phyloP scores from a whole-genome alignment of 805 yeast species.

The Dipodascopsis uninucleata region DNA sequence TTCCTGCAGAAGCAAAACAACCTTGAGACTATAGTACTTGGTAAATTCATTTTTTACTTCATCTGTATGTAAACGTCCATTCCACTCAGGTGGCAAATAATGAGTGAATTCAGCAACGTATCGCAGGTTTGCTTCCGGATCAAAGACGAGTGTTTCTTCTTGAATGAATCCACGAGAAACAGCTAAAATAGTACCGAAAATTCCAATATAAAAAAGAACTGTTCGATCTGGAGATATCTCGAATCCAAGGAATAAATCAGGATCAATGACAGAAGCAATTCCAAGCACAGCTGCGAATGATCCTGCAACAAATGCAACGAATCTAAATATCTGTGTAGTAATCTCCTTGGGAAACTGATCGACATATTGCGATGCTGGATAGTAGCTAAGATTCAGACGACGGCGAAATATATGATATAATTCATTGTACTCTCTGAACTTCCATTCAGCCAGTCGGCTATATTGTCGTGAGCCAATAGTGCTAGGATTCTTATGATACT shows the following conservation, averaged over 20 bases:
- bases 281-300: conserved; percentile 87
- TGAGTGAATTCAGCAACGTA: conserved; percentile 86
- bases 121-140: conserved; percentile 82
- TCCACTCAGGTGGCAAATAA: conserved; percentile 84
- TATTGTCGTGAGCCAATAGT: conserved; percentile 79
- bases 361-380: conserved; percentile 76
- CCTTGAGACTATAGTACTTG: conserved; percentile 66
- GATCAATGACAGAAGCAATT: conserved; percentile 70
- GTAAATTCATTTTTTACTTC: conserved; percentile 80
- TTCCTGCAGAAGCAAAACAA: conserved; percentile 70
- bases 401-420: conserved; percentile 81
- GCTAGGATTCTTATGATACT: conserved; percentile 83
- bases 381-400: conserved; percentile 71
- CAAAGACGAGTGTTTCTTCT: conserved; percentile 68
- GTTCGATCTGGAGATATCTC: conserved; percentile 80
- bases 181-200: conserved; percentile 87
- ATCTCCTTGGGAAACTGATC: conserved; percentile 88
- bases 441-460: conserved; percentile 95
- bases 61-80: conserved; percentile 76
- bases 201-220: conserved; percentile 79
- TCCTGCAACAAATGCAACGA: conserved; percentile 73
- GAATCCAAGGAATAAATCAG: conserved; percentile 84
- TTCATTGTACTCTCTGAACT: conserved; percentile 89
- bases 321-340: conserved; percentile 48
- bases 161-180: conserved; percentile 68